Conservation (phyloP, 2,329 filamentous ascomycete genomes). For the Trichophyton rubrum region DNA sequence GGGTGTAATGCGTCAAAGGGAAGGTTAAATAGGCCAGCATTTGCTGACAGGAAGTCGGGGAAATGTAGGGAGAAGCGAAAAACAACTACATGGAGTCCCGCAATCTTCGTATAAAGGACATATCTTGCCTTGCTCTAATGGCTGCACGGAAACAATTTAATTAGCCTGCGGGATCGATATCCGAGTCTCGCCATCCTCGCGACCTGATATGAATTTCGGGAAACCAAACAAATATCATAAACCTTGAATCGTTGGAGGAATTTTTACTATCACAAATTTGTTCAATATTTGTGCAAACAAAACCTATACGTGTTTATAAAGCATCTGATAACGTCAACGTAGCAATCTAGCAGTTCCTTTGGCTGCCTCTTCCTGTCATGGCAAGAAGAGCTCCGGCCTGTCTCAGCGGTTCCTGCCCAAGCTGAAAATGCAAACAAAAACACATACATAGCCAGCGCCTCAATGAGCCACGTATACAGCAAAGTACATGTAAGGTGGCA, state of each 20-base stretch:
- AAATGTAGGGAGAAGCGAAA: background rate
- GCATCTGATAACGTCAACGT: background rate
- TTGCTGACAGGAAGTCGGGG: background rate
- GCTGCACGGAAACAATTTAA: no score
- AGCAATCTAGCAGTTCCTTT: background rate
- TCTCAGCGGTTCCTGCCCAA: background rate
- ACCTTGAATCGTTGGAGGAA: no score
- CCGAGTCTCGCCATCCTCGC: no score
- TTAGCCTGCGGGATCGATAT: no score
- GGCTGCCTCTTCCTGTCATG: background rate
- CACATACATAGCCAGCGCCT: background rate
- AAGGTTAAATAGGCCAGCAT: background rate
- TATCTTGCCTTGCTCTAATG: no score
- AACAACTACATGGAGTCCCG: background rate
- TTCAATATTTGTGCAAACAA: no score
- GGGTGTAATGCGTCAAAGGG: background rate
- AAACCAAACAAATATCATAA: no score
- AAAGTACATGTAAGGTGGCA: background rate
- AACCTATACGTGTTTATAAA: no score
- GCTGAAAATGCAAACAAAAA: background rate
- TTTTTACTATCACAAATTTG: no score
- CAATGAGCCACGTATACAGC: background rate
- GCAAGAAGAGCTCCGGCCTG: background rate
- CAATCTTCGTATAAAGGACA: no score
- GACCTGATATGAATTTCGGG: no score